Conservation (phyloP, 257 asterid genomes). For the Ligustrum vulgare region DNA sequence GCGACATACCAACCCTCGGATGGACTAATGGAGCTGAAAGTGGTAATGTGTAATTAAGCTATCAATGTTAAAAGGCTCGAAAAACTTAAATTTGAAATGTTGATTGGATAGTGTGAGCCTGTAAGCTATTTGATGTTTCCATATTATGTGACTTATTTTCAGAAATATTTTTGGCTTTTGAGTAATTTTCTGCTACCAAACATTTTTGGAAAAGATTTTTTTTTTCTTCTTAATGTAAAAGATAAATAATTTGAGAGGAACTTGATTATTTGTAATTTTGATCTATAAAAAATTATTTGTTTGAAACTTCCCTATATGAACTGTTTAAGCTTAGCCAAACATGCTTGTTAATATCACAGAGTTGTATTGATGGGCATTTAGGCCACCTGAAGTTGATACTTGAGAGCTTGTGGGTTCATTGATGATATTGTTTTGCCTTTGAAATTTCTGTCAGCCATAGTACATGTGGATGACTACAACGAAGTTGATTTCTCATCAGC, state of each 20-base stretch:
- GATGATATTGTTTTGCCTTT: neutral
- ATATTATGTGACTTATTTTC: neutral
- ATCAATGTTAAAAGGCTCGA: neutral
- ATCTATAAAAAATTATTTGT: neutral
- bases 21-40: slow-evolving; percentile 76
- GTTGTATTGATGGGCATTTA: neutral
- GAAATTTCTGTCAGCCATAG: neutral
- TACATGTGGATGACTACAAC: neutral
- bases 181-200: neutral
- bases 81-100: neutral
- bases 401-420: neutral
- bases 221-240: no score
- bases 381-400: neutral
- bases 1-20: slow-evolving; percentile 82
- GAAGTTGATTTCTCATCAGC: neutral
- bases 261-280: neutral
- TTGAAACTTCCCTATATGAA: neutral
- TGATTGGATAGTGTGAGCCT: no score
- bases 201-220: neutral
- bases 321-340: neutral
- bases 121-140: neutral
- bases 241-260: no score
- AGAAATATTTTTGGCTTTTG: neutral
- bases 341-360: neutral
- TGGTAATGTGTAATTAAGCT: slow-evolving; percentile 40